Evolutionary conservation across 495 filamentous ascomycete species (phyloP).

Genomic region (Tuber umbilicatum): DNA sequence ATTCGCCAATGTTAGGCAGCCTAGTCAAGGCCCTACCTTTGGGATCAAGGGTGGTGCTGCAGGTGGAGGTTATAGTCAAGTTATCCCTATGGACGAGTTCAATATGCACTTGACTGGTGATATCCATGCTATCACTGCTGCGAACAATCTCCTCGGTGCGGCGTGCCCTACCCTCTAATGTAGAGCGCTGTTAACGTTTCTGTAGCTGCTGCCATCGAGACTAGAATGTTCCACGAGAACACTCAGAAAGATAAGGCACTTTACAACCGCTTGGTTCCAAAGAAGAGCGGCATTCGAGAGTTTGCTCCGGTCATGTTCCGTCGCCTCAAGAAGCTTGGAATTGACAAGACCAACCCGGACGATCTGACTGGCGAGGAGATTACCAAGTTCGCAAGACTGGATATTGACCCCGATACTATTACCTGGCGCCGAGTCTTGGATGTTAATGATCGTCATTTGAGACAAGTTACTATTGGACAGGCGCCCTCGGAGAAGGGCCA

Average conservation of each 20-base stretch:
- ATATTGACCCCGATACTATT: slow-evolving; percentile 94
- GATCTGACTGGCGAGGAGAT: slow-evolving; percentile 87
- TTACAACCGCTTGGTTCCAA: slow-evolving; percentile 80
- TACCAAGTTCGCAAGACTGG: slow-evolving; percentile 74
- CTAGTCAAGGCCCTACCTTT: slow-evolving; percentile 94
- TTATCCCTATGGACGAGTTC: slow-evolving; percentile 99
- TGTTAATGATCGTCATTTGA: slow-evolving; percentile 91
- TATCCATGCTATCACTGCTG: slow-evolving; percentile 94
- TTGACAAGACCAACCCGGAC: slow-evolving; percentile 87
- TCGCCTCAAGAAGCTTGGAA: slow-evolving; percentile 86
- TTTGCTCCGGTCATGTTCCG: slow-evolving; percentile 89
- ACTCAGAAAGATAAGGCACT: slow-evolving; percentile 87
- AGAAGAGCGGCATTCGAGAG: slow-evolving; percentile 77
- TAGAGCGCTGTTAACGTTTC: slow-evolving; percentile 3
- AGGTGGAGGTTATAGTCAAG: slow-evolving; percentile 94
- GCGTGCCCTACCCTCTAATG: background rate
- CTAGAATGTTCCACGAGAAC: slow-evolving; percentile 93
- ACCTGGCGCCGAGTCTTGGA: slow-evolving; percentile 95
- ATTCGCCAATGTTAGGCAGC: slow-evolving; percentile 95
- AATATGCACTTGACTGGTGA: slow-evolving; percentile 96
- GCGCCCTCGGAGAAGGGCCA: slow-evolving; percentile 85
- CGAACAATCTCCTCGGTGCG: slow-evolving; percentile 79
- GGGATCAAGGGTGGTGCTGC: slow-evolving; percentile 98
- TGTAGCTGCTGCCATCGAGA: slow-evolving; percentile 84
- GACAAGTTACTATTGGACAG: slow-evolving; percentile 77